Base-by-base conservation (phyloP, 2,329 filamentous ascomycete genomes). In the Trichoderma sp. region DNA sequence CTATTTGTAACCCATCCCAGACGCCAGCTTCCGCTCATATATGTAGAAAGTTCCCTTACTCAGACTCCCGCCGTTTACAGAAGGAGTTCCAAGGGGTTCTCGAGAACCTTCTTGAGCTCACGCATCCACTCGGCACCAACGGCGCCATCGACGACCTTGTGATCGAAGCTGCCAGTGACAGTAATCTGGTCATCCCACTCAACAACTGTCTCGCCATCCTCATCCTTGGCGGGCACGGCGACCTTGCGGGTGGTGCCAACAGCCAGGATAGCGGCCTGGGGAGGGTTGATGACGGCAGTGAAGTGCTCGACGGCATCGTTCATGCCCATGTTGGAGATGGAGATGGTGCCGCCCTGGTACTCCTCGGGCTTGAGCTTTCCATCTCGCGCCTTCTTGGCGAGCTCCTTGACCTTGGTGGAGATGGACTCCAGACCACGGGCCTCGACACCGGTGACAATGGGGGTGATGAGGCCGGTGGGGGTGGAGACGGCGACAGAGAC, bases 261-360 rank as follows among this genome's bases (percentile, higher is more conserved):
- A 66, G 95, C 94, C 71, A 99, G 87, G 79, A 99, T 99, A 78
- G 89, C 91, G 65, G 95, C 92, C 85, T 99, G 96, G 64, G 95
- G 95, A 73, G 96, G 95, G 89, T 99, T 99, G 87, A 99, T 97
- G 78, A 99, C 92, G 73, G 95, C 95, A 63, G 95, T 98, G 84
- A 99, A 99, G 80, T 94, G 89, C 83, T 98, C 94, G 71, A 99
- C 90, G 60, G 95, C 94, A 57, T 90, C 78, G 88, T 99, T 99
- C 95, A 99, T 99, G 82, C 95, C 95, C 95, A 99, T 97, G 89
- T 99, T 99, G 84, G 92, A 97, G 83, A 99, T 98, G 81, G 94
- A 97, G 84, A 99, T 97, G 79, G 93, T 97, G 80, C 95, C 95
- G 67, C 95, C 95, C 86, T 97, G 94, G 89, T 97, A 99, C 84